These are phyloP conservation scores for Cystobasidiopsis lactophilus DNA, from an alignment of 768 basidiomycete genomes.

Conservation along the genomic window DNA sequence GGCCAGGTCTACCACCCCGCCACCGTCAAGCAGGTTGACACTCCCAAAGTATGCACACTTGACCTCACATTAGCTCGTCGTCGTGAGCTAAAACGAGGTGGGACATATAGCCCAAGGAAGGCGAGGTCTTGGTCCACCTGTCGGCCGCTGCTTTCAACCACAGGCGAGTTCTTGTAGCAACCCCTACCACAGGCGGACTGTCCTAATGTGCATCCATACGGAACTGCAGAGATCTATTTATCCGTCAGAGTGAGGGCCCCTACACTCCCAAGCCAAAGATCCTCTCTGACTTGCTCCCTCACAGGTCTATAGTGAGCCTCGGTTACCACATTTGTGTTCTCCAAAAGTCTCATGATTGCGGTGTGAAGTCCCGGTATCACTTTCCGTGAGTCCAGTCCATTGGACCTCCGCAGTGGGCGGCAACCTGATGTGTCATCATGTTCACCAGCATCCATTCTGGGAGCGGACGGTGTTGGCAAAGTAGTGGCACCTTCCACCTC, in stretches of 20 bases:
- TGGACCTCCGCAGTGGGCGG: no score
- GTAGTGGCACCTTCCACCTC: constrained; percentile 12
- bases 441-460: constrained; percentile 10
- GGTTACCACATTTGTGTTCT: constrained; percentile 20
- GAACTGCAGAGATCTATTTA: constrained; percentile 30
- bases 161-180: constrained; percentile 30
- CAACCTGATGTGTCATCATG: background rate
- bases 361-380: constrained; percentile 16
- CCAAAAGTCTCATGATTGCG: constrained; percentile 29
- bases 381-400: constrained; percentile 5
- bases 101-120: constrained; percentile 25
- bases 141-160: constrained; percentile 54
- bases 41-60: constrained; percentile 36
- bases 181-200: background rate
- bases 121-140: constrained; percentile 19
- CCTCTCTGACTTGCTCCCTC: background rate
- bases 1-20: constrained; percentile 35
- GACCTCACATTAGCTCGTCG: constrained; percentile 30
- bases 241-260: constrained; percentile 21
- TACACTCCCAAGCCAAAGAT: background rate
- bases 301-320: background rate
- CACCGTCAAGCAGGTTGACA: constrained; percentile 31
- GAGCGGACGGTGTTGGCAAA: constrained; percentile 18
- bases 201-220: no score
- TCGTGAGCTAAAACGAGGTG: constrained; percentile 25